Percentiles rank a stretch among this genome's conserved stretches.
Conservation (phyloP, 345 rosid genomes). For the Boechera stricta region DNA sequence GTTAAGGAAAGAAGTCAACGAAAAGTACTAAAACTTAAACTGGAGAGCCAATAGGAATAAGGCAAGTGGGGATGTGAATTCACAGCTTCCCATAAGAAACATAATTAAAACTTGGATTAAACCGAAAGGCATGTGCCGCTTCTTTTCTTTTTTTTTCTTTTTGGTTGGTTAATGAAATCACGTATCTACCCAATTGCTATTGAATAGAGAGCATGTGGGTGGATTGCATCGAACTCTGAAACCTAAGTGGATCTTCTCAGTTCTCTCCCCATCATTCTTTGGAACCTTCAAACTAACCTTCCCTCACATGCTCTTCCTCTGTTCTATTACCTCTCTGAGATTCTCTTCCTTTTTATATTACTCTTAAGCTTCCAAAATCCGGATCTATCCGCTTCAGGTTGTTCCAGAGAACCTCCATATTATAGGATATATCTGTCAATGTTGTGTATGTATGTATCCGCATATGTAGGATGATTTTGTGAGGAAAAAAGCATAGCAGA, state of each 20-base stretch:
- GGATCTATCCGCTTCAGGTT: slow-evolving; percentile 39
- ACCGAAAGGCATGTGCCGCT: slow-evolving; percentile 45
- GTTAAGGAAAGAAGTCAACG: slow-evolving; percentile 32
- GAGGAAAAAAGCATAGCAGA: slow-evolving; percentile 29
- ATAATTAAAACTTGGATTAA: slow-evolving; percentile 44
- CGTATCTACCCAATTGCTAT: slow-evolving; percentile 33
- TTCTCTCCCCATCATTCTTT: slow-evolving; percentile 39
- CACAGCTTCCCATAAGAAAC: slow-evolving; percentile 33
- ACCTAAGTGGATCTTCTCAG: slow-evolving; percentile 40
- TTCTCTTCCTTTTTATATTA: slow-evolving; percentile 23
- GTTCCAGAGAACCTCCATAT: neutral
- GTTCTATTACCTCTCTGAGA: slow-evolving; percentile 13
- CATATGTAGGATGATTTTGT: slow-evolving; percentile 49
- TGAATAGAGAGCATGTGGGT: slow-evolving; percentile 40
- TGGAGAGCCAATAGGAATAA: slow-evolving; percentile 23
- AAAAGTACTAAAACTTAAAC: slow-evolving; percentile 18
- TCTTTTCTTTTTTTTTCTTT: neutral
- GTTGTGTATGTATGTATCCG: slow-evolving; percentile 14
- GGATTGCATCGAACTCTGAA: slow-evolving; percentile 35
- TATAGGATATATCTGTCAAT: slow-evolving; percentile 1
- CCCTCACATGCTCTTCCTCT: slow-evolving; percentile 40
- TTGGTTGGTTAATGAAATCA: slow-evolving; percentile 1
- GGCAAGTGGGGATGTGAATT: slow-evolving; percentile 27
- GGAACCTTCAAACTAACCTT: slow-evolving; percentile 45
- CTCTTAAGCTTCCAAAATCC: slow-evolving; percentile 12